phyloP scores from a whole-genome alignment of 2,329 filamentous ascomycete species.

The Alternaria triticimaculans region DNA sequence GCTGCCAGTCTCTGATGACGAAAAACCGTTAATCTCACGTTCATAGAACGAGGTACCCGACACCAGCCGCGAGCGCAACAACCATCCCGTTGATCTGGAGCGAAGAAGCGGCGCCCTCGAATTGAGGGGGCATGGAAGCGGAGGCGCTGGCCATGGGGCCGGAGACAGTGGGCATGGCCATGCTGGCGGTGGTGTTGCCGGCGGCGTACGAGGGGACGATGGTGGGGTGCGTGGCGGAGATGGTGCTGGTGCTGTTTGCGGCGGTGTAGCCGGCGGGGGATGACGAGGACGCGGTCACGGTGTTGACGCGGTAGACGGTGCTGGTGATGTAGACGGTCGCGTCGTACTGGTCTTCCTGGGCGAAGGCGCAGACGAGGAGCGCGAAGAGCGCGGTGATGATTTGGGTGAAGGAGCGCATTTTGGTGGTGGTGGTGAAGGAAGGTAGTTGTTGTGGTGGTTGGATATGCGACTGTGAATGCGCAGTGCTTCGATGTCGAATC shows the following conservation, averaged over 20 bases:
- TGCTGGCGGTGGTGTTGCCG: conserved; percentile 27
- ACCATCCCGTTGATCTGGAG: conserved; percentile 42
- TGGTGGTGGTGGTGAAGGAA: conserved; percentile 11
- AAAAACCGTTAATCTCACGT: conserved; percentile 22
- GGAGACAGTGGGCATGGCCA: conserved; percentile 9
- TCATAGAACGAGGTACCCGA: conserved; percentile 47
- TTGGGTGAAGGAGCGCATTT: conserved; percentile 47
- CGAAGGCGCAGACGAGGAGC: conserved; percentile 41
- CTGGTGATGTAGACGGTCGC: conserved; percentile 47
- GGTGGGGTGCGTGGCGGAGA: conserved; percentile 26
- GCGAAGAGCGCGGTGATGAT: conserved; percentile 44
- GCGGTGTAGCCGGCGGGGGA: conserved; percentile 26
- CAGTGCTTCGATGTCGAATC: conserved; percentile 9
- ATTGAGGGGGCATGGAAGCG: conserved; percentile 22
- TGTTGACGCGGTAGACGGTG: conserved; percentile 49
- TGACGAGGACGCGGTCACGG: conserved; percentile 44
- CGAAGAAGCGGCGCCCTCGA: conserved; percentile 44
- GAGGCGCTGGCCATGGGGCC: conserved; percentile 20
- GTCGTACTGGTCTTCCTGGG: conserved; percentile 37
- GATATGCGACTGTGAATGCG: conserved; percentile 5
- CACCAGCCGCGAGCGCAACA: conserved; percentile 39
- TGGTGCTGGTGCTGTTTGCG: conserved; percentile 45
- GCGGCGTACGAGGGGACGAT: conserved; percentile 23
- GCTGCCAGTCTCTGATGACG: conserved; percentile 41
- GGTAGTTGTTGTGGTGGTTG: conserved; percentile 6